Percentiles rank a stretch among this genome's conserved stretches.
Evolutionary conservation across 306 rosid genomes (phyloP).

Genomic region (Mimosa bimucronata): DNA sequence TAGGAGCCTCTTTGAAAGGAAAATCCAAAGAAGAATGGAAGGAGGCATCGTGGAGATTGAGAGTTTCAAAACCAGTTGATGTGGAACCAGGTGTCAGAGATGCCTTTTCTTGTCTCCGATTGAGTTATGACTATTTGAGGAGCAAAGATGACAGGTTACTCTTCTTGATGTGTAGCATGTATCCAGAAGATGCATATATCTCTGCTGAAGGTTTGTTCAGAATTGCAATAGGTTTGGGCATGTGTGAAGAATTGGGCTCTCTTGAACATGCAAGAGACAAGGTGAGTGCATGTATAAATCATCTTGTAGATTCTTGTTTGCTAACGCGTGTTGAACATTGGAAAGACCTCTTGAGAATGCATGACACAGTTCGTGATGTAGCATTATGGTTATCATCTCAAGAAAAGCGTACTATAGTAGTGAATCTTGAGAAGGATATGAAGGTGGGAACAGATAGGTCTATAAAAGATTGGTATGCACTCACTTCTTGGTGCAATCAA

Average conservation of each 20-base stretch:
- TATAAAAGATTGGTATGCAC: background rate
- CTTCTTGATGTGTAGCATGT: conserved; percentile 2
- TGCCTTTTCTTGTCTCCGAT: background rate
- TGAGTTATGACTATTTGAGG: conserved; percentile 12
- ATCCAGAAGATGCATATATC: conserved; percentile 6
- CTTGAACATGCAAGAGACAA: background rate
- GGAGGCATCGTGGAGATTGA: background rate
- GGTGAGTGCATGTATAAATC: conserved; percentile 24
- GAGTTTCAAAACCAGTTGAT: background rate
- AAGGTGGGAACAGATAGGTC: background rate
- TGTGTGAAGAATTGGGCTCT: background rate
- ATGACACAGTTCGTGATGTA: conserved; percentile 13
- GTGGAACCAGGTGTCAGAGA: background rate
- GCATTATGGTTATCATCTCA: background rate
- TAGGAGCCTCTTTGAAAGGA: conserved; percentile 7
- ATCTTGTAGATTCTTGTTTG: conserved; percentile 21
- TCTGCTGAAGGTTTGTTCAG: background rate
- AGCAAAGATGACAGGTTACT: background rate
- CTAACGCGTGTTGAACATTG: background rate
- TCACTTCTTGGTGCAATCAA: background rate
- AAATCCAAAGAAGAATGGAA: conserved; percentile 3
- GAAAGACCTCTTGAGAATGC: conserved; percentile 31
- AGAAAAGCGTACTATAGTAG: background rate
- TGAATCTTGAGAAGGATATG: conserved; percentile 15
- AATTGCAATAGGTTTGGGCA: background rate